Base-by-base conservation (phyloP, 345 rosid species). In the Turritis glabra region DNA sequence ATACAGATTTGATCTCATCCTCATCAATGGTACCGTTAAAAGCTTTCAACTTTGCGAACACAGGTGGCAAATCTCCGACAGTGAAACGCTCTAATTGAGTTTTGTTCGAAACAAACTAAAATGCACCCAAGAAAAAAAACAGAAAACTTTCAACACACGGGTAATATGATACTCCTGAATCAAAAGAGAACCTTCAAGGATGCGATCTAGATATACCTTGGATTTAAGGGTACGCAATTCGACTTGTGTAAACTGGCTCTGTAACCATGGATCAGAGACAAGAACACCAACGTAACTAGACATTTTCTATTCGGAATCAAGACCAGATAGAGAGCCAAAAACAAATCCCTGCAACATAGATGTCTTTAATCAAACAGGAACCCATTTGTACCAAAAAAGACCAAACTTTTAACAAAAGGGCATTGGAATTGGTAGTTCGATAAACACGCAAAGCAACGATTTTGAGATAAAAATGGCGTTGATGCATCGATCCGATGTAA, bases 191-290 rank as follows among this genome's bases (percentile, higher is more conserved):
- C 5, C 4, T 5, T 5, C 14, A n/a, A 51, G 46, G 53, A 67
- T 44, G 0, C 18, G 18, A 61, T 58, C 5, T 3, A 58, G 21
- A 75, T 7, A n/a, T 64, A 91, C 98, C 93, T 86, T 88, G 56
- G 99, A 89, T 83, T 96, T 96, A 48, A 96, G 97, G 46, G 94
- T 85, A 12, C 98, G 98, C 15, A 92, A 83, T 80, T 96, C 96
- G n/a, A 96, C 99, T 83, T 95, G 99, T 56, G 99, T 95, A 89
- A 95, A 95, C 78, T 95, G 97, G 80, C 99, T 85, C 54, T 95
- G 99, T 66, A 95, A 90, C 98, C 90, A 85, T 77, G 89, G 92
- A 92, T 95, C 99, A 79, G 98, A 90, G 70, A 95, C 97, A 58
- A 87, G 68, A 27, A 95, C 95, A 56, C 99, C 99, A 72, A 82